A percentile compares a stretch with the other conserved stretches of the same genome.
These are phyloP conservation scores for Eucalyptus dawsonii DNA, from an alignment of 345 rosid genomes.

Conservation along the genomic window DNA sequence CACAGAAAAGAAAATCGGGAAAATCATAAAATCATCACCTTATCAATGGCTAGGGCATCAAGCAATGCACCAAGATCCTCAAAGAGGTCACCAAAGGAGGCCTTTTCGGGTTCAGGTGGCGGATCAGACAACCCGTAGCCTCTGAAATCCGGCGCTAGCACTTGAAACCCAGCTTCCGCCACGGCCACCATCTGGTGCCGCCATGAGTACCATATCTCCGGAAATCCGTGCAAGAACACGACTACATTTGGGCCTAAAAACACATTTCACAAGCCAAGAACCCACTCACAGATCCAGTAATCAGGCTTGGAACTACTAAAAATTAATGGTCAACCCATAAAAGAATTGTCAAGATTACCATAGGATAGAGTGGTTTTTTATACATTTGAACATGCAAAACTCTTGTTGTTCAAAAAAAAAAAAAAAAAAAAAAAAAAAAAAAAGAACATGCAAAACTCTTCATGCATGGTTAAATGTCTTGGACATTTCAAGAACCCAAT, in stretches of 20 bases:
- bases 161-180: conserved; percentile 28
- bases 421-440: no score
- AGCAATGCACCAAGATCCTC: conserved; percentile 28
- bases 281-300: neutral
- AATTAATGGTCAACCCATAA: neutral
- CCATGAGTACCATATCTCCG: conserved; percentile 62
- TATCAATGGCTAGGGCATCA: conserved; percentile 18
- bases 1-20: neutral
- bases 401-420: no score
- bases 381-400: neutral
- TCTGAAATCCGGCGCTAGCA: conserved; percentile 34
- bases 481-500: neutral
- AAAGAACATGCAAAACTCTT: neutral
- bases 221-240: conserved; percentile 51
- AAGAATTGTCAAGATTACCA: neutral
- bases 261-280: neutral
- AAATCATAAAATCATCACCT: conserved; percentile 3
- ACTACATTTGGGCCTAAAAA: conserved; percentile 16
- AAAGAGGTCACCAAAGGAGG: conserved; percentile 13
- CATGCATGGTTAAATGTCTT: neutral
- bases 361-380: neutral
- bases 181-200: conserved; percentile 43
- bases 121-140: conserved; percentile 41
- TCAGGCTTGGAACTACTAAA: neutral
- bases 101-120: conserved; percentile 27